Evolutionary conservation across 2,329 filamentous ascomycete species (phyloP).

Genomic region (Passalora sequoiae): DNA sequence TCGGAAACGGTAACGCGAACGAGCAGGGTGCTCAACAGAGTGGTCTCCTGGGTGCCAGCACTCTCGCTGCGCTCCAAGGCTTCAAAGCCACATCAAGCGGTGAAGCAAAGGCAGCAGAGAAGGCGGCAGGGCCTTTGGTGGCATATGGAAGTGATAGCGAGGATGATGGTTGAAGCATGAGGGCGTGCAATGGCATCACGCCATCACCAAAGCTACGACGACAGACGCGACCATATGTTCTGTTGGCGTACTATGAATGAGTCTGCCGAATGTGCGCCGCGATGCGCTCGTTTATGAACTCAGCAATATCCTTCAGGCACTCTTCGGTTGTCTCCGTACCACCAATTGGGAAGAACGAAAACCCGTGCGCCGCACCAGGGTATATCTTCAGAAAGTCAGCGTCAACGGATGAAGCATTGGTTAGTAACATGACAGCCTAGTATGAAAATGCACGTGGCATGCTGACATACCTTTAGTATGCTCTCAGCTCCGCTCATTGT

Average conservation of each 20-base stretch:
- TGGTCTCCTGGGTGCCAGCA: conserved; percentile 77
- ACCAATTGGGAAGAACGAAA: conserved; percentile 40
- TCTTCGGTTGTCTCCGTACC: conserved; percentile 35
- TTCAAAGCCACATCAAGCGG: conserved; percentile 39
- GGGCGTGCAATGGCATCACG: not conserved
- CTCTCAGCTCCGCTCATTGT: conserved; percentile 47
- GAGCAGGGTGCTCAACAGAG: conserved; percentile 33
- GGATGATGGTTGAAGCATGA: conserved; percentile 43
- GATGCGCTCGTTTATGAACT: conserved; percentile 34
- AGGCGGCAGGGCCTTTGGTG: conserved; percentile 67
- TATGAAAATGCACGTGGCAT: no score
- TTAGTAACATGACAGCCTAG: no score
- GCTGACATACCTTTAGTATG: conserved; percentile 43
- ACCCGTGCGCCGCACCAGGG: conserved; percentile 50
- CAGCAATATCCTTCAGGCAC: conserved; percentile 37
- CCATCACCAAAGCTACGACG: not conserved
- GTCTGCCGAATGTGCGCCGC: not conserved
- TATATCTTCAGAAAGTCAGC: conserved; percentile 11
- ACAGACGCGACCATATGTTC: not conserved
- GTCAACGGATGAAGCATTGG: no score
- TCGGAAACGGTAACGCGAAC: conserved; percentile 43
- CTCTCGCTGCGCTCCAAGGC: conserved; percentile 69
- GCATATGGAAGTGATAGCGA: conserved; percentile 89
- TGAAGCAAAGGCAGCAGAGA: conserved; percentile 49
- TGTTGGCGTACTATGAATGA: not conserved